Evolutionary conservation across 2,329 filamentous ascomycete species (phyloP), one percentile per base, ranked within the genome.

Genomic region (Escovopsis sp.): DNA sequence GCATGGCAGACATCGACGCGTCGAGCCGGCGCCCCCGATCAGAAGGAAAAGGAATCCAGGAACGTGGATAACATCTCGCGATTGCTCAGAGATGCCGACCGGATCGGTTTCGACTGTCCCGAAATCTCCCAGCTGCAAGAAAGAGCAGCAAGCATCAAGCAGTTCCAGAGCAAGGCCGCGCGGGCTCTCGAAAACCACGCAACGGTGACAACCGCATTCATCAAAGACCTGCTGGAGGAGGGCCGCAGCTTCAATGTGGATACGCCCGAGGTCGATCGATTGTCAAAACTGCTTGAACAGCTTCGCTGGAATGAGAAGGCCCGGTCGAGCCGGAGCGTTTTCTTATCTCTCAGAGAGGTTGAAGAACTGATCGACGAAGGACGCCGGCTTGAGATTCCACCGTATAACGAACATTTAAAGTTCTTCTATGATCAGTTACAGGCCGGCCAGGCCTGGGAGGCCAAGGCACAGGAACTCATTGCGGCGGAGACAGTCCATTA

Each of bases 401-500:
- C 79, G 2, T 85, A 80, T 51, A 88, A 94, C 56, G 83, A 88
- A 40, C 80, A 89, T 49, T 70, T 95, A 43, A 67, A 73, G 11
- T 80, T 78, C 59, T 85, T 86, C 55, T 76, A 78, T 46, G 82
- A 89, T 26, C 82, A 94, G 58, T 74, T 81, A 50, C 69, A 73
- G 6, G 76, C 82, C 26, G 91, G 89, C 34, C 76, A 87, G 55
- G 70, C 84, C 38, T 98, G 91, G 91, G 91, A 96, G 64, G 72
- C 77, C 39, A 96, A 95, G 61, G 89, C 87, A 2, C 83, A 84
- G 53, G 89, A 98, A 58, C 70, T 98, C 42, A 93, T 96, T 64
- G 75, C 79, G n/a, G 87, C 87, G 8, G 89, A 96, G 55, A 72
- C 82, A 36, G 82, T 96, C 10, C 87, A 96, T 61, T 96, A 94